Percentiles rank a stretch among this genome's conserved stretches.
phyloP scores from a whole-genome alignment of 257 asterid species.

The Nicotiana otophora region DNA sequence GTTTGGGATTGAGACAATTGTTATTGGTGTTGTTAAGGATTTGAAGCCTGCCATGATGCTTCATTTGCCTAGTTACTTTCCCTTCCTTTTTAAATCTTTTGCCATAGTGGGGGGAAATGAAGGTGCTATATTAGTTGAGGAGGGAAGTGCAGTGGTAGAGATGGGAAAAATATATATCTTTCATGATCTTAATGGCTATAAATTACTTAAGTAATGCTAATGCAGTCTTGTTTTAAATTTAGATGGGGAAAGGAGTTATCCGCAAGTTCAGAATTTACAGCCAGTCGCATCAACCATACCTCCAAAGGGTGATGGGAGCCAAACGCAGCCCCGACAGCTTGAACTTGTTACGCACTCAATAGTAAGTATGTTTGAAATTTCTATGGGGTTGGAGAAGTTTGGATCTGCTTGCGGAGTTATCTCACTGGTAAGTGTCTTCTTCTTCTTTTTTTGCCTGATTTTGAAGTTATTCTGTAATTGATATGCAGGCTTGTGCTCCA shows the following conservation, averaged over 20 bases:
- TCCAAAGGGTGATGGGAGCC: conserved; percentile 37
- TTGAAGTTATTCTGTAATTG: not conserved
- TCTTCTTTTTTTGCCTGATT: not conserved
- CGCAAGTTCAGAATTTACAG: conserved; percentile 26
- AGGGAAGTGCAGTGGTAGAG: not conserved
- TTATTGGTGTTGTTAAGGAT: not conserved
- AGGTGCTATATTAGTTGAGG: not conserved
- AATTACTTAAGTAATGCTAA: conserved; percentile 5
- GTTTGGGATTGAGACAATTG: not conserved
- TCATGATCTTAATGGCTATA: not conserved
- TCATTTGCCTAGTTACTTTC: not conserved
- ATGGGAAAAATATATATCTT: not conserved
- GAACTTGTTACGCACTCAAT: conserved; percentile 66
- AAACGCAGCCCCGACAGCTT: conserved; percentile 46
- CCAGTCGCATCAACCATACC: conserved; percentile 39
- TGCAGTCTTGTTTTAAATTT: conserved; percentile 20
- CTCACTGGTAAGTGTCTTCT: not conserved
- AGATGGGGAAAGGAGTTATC: conserved; percentile 32
- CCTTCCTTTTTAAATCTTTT: not conserved
- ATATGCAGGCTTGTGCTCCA: conserved; percentile 52
- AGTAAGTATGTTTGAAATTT: conserved; percentile 34
- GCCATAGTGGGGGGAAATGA: not conserved
- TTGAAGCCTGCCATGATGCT: not conserved
- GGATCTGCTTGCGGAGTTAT: not conserved
- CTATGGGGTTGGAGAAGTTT: not conserved